phyloP scores from a whole-genome alignment of 2,329 filamentous ascomycete species.

The Nothomitra cinnamomea region DNA sequence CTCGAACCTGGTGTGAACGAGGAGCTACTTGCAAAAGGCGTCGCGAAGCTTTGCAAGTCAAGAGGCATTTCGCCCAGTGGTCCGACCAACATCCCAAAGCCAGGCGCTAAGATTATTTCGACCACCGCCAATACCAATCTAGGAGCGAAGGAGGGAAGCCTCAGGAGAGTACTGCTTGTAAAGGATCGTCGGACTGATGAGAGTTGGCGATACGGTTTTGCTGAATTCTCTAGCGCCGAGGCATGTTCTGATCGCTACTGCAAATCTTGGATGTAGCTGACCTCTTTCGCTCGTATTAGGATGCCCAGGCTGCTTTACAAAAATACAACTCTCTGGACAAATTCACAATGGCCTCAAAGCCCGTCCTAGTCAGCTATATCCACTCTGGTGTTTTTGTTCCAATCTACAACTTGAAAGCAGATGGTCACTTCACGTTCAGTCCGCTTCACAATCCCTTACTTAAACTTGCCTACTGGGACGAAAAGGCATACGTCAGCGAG shows the following conservation, averaged over 20 bases:
- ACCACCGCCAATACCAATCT: conserved; percentile 42
- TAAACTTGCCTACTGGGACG: conserved; percentile 61
- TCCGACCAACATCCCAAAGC: conserved; percentile 24
- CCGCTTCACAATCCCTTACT: conserved; percentile 51
- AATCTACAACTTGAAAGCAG: conserved; percentile 41
- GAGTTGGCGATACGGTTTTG: conserved; percentile 70
- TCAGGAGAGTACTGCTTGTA: conserved; percentile 61
- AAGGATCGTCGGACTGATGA: conserved; percentile 54
- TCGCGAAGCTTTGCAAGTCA: conserved; percentile 50
- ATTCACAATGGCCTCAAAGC: conserved; percentile 61
- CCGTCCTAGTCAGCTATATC: conserved; percentile 56
- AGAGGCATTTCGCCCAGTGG: conserved; percentile 20
- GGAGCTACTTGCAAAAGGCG: conserved; percentile 52
- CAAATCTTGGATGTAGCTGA: neutral
- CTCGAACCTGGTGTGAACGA: conserved; percentile 55
- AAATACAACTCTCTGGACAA: conserved; percentile 56
- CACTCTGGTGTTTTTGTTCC: conserved; percentile 76
- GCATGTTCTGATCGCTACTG: conserved; percentile 15
- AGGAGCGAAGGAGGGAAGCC: conserved; percentile 56
- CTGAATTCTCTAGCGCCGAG: conserved; percentile 60
- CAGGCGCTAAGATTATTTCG: conserved; percentile 32
- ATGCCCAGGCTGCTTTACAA: conserved; percentile 55
- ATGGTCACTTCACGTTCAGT: conserved; percentile 48
- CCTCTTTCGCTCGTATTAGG: conserved; percentile 21
- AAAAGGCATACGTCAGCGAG: conserved; percentile 53